phyloP scores from a whole-genome alignment of 164 flowering plant species.

The Vitis rotundifolia region DNA sequence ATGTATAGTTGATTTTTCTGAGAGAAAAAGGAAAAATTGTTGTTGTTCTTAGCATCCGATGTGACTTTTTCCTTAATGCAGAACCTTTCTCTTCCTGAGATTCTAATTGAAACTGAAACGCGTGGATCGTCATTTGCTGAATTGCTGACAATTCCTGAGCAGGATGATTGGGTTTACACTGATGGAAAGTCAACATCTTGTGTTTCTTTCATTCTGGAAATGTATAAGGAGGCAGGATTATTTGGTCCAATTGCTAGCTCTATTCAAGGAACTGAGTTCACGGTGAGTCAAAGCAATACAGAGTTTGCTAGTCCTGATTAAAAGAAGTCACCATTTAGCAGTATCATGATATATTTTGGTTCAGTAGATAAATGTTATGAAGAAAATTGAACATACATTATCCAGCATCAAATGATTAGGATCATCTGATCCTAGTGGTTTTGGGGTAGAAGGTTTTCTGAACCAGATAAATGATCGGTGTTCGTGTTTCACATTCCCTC shows the following conservation, averaged over 20 bases:
- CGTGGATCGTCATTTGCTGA: slow-evolving; percentile 78
- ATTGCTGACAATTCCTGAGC: slow-evolving; percentile 85
- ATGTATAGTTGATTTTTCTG: too few species aligned
- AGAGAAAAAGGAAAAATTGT: neutral
- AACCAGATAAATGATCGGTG: neutral
- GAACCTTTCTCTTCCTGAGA: slow-evolving; percentile 76
- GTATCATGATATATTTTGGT: too few species aligned
- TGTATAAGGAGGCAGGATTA: slow-evolving; percentile 93
- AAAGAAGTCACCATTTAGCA: too few species aligned
- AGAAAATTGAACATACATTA: too few species aligned
- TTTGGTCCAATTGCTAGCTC: slow-evolving; percentile 68
- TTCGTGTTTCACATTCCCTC: too few species aligned
- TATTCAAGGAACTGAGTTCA: slow-evolving; percentile 92
- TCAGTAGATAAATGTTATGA: too few species aligned
- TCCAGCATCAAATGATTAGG: too few species aligned
- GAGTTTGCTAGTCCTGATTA: neutral
- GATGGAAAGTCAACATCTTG: slow-evolving; percentile 96
- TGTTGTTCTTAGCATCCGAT: neutral
- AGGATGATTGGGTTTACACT: slow-evolving; percentile 83
- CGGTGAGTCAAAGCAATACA: slow-evolving; percentile 46
- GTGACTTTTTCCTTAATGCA: slow-evolving; percentile 29
- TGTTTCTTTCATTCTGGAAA: slow-evolving; percentile 81
- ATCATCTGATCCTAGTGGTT: too few species aligned
- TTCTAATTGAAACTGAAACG: slow-evolving; percentile 84
- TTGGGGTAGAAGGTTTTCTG: neutral